Base-by-base conservation (phyloP, 208 protist species). In the Lotmaria passim region DNA sequence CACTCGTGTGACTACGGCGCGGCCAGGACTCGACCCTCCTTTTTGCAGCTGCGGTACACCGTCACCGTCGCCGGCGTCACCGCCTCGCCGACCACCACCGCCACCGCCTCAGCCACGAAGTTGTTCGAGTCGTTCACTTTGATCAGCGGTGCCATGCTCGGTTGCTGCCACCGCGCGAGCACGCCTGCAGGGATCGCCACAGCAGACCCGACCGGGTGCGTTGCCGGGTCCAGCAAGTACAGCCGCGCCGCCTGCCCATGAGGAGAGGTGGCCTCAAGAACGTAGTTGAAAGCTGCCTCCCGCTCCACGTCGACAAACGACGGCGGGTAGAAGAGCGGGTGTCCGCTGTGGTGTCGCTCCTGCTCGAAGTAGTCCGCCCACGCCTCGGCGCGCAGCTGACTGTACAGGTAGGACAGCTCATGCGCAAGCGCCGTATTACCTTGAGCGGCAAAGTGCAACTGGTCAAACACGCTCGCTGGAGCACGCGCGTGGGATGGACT, bases 281-380 rank as follows among this genome's bases (percentile, higher is more conserved):
- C 56, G 24, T 79, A 43, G 12, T 38, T 44, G 47, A 73, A 43
- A 28, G 81, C 73, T 0, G 67, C 71, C 5, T 83, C 79, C n/a
- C 63, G 51, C 21, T 65, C 51, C 17, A 81, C 65, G 47, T 75
- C 73, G 7, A 81, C 15, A 58, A 73, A 79, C 7, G 59, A 47
- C 17, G 76, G 78, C 2, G 78, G 61, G 28, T 82, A 69, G 41
- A 79, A 77, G 14, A 83, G 73, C 6, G 83, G 68, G 52, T 82
- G 85, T 0, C 78, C 83, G 39, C 69, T 62, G n/a, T 63, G 47
- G 50, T 78, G 73, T 24, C 72, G 73, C 75, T 91, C 81, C 48
- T 64, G 58, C 34, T 77, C 82, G 59, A 87, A 86, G 81, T 93
- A 91, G n/a, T 81, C 65, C 58, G 70, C 53, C 85, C 85, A 90